Percentiles rank a stretch among this genome's conserved stretches.
Evolutionary conservation across 305 asterid genomes (phyloP).

Genomic region (Rubia occidens): DNA sequence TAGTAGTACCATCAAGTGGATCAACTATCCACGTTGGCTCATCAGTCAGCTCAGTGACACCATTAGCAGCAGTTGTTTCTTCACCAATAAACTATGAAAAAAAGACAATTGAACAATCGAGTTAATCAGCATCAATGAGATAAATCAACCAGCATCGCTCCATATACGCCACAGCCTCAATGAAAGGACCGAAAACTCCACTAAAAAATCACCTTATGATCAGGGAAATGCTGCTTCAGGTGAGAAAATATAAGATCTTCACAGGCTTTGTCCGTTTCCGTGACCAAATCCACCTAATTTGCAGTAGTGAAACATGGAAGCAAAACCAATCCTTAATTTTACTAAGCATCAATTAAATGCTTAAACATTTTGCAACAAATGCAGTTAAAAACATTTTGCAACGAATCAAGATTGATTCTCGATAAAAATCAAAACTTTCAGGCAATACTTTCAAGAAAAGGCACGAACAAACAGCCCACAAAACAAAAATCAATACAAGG

Average conservation of each 20-base stretch:
- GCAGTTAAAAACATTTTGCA: neutral
- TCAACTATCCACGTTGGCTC: constrained; percentile 99
- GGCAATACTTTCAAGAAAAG: neutral
- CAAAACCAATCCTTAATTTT: neutral
- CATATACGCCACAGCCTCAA: neutral
- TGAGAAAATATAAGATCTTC: constrained; percentile 67
- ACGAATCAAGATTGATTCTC: neutral
- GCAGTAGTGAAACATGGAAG: neutral
- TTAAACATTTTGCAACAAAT: neutral
- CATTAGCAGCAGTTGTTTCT: constrained; percentile 90
- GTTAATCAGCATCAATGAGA: neutral
- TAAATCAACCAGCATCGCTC: neutral
- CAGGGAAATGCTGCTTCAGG: constrained; percentile 59
- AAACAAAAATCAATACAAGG: neutral
- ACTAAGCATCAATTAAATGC: neutral
- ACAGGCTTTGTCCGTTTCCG: constrained; percentile 88
- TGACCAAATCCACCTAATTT: constrained; percentile 86
- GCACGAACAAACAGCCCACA: constrained; percentile 6
- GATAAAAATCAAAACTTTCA: neutral
- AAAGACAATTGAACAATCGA: constrained; percentile 8
- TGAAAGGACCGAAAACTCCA: neutral
- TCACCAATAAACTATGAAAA: constrained; percentile 75
- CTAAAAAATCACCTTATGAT: constrained; percentile 49
- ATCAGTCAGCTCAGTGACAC: constrained; percentile 63
- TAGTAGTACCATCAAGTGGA: constrained; percentile 95